phyloP scores from a whole-genome alignment of 73 alveolate genomes.

The Paramecium tetraurelia region DNA sequence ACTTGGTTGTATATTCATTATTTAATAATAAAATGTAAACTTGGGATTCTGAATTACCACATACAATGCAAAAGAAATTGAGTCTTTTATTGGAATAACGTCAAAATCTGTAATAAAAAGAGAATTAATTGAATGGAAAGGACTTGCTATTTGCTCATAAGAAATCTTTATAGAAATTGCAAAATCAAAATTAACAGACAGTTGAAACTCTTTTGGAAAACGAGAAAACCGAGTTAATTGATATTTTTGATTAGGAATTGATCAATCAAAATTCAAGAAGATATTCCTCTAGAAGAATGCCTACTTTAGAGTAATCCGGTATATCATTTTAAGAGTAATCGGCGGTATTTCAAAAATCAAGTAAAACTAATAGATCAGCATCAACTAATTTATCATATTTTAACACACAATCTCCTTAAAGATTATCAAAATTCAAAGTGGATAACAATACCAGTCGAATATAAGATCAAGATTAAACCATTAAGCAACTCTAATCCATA shows the following conservation, averaged over 20 bases:
- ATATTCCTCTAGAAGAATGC: neutral
- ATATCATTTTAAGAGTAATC: slow-evolving; percentile 35
- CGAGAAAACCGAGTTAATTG: neutral
- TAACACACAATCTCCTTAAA: neutral
- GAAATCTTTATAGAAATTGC: neutral
- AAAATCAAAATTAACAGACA: neutral
- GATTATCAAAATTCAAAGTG: neutral
- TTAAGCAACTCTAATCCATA: neutral
- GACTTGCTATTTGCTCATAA: neutral
- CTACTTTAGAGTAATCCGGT: slow-evolving; percentile 32
- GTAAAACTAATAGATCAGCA: slow-evolving; percentile 45
- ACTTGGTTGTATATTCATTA: neutral
- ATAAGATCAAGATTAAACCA: neutral
- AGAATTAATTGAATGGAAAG: neutral
- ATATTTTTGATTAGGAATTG: neutral
- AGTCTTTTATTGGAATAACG: neutral
- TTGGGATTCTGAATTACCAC: slow-evolving; percentile 21
- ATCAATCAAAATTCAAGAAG: neutral
- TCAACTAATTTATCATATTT: slow-evolving; percentile 11
- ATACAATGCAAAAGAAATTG: neutral
- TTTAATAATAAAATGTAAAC: neutral
- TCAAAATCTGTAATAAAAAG: neutral
- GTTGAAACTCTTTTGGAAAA: slow-evolving; percentile 17
- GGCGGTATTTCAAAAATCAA: slow-evolving; percentile 28
- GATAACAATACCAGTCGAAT: neutral